phyloP scores from a whole-genome alignment of 495 filamentous ascomycete genomes.

The Podospora anserina region DNA sequence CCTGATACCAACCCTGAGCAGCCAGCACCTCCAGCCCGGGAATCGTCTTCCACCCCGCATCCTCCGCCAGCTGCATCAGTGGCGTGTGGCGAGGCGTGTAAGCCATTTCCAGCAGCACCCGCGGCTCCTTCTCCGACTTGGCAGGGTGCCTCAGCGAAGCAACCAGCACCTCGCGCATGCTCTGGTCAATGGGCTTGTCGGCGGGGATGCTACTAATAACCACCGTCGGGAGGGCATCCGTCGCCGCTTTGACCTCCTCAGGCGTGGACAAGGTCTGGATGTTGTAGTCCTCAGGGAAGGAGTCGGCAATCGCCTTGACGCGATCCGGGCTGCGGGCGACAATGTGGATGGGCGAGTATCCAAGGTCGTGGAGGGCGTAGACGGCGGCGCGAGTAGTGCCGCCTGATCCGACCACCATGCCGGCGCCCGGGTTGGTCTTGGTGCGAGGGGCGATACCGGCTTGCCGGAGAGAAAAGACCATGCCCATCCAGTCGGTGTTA shows the following conservation, averaged over 20 bases:
- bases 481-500: constrained; percentile 97
- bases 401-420: constrained; percentile 81
- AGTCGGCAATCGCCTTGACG: constrained; percentile 60
- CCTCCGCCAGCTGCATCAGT: constrained; percentile 78
- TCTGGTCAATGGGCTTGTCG: constrained; percentile 74
- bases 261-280: constrained; percentile 60
- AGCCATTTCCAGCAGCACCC: constrained; percentile 89
- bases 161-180: constrained; percentile 64
- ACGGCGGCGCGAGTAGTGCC: constrained; percentile 91
- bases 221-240: constrained; percentile 57
- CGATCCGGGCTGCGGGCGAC: constrained; percentile 73
- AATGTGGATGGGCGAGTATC: constrained; percentile 81
- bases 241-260: constrained; percentile 46
- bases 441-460: constrained; percentile 55
- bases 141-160: constrained; percentile 53
- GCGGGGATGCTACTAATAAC: constrained; percentile 90
- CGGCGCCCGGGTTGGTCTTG: constrained; percentile 41
- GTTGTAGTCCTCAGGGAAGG: constrained; percentile 73
- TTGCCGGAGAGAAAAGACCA: constrained; percentile 74
- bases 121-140: constrained; percentile 35
- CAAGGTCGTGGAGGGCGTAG: constrained; percentile 80
- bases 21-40: constrained; percentile 86
- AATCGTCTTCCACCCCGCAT: constrained; percentile 81
- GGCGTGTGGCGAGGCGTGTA: constrained; percentile 84
- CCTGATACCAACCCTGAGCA: constrained; percentile 78